phyloP scores from a whole-genome alignment of 2,329 filamentous ascomycete species.

The Microsporum canis region DNA sequence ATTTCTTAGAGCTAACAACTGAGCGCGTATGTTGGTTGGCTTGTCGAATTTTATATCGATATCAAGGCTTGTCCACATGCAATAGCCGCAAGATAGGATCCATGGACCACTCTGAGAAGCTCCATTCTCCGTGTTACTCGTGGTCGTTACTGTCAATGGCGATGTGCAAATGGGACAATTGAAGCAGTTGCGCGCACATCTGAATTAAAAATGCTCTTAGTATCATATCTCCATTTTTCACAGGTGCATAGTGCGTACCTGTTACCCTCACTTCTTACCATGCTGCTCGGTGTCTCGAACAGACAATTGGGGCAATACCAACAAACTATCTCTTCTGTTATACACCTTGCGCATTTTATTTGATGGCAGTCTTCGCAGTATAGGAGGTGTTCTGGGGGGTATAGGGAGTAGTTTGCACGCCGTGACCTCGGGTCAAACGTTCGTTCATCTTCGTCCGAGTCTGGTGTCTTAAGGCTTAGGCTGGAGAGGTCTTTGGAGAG shows the following conservation, averaged over 20 bases:
- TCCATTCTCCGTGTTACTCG: constrained; percentile 45
- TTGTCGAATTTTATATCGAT: constrained; percentile 85
- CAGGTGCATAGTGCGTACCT: constrained; percentile 46
- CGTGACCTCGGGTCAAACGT: constrained; percentile 78
- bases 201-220: constrained; percentile 26
- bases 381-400: constrained; percentile 82
- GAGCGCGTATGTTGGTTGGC: constrained; percentile 70
- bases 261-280: constrained; percentile 85
- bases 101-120: constrained; percentile 49
- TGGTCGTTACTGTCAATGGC: constrained; percentile 60
- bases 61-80: constrained; percentile 83
- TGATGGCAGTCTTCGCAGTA: constrained; percentile 98
- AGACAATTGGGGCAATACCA: constrained; percentile 93
- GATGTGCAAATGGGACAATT: constrained; percentile 84
- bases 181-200: constrained; percentile 89
- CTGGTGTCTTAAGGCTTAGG: constrained; percentile 21
- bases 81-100: constrained; percentile 77
- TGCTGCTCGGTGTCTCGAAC: constrained; percentile 90
- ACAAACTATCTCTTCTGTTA: constrained; percentile 83
- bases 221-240: background rate
- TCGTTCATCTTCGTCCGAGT: constrained; percentile 58
- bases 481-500: constrained; percentile 15
- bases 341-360: constrained; percentile 85
- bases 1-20: constrained; percentile 59
- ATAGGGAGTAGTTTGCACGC: constrained; percentile 81